Evolutionary conservation across 2,329 filamentous ascomycete species (phyloP).

Genomic region (Elsinoe necatrix): DNA sequence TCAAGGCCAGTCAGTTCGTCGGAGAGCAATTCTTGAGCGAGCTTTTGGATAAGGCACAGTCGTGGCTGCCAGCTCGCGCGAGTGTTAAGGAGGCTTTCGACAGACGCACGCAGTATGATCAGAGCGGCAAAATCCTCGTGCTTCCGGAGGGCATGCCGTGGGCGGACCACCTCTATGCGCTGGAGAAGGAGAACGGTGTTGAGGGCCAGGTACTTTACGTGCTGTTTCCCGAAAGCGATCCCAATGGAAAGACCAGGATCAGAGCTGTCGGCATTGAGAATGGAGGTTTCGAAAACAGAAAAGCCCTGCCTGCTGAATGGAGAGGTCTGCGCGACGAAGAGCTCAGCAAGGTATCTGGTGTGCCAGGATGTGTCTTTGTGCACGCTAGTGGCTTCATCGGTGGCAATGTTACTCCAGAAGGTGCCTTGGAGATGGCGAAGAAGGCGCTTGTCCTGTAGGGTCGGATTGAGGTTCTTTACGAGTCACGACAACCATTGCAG

Average conservation of each 20-base stretch:
- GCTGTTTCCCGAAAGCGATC: conserved; percentile 73
- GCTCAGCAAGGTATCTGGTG: conserved; percentile 62
- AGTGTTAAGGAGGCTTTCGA: conserved; percentile 70
- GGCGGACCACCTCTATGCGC: conserved; percentile 90
- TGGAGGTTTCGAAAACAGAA: conserved; percentile 84
- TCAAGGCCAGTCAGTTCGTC: conserved; percentile 68
- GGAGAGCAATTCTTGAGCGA: conserved; percentile 81
- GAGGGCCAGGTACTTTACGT: conserved; percentile 65
- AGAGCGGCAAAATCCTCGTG: conserved; percentile 71
- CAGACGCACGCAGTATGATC: conserved; percentile 58
- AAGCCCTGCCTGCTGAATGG: conserved; percentile 85
- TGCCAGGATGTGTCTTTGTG: conserved; percentile 77
- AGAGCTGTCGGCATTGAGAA: conserved; percentile 80
- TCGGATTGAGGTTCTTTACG: background rate
- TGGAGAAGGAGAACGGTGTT: conserved; percentile 56
- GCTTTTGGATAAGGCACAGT: conserved; percentile 62
- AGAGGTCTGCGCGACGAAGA: conserved; percentile 81
- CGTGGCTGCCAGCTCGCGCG: conserved; percentile 82
- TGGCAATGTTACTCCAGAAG: conserved; percentile 85
- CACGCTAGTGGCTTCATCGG: conserved; percentile 95
- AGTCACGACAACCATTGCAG: background rate
- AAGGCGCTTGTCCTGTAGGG: conserved; percentile 52
- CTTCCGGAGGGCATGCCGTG: conserved; percentile 74
- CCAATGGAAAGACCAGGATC: conserved; percentile 81
- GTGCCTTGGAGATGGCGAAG: conserved; percentile 74